phyloP scores from a whole-genome alignment of 441 rosid genomes.

The Aquilaria agallochum region DNA sequence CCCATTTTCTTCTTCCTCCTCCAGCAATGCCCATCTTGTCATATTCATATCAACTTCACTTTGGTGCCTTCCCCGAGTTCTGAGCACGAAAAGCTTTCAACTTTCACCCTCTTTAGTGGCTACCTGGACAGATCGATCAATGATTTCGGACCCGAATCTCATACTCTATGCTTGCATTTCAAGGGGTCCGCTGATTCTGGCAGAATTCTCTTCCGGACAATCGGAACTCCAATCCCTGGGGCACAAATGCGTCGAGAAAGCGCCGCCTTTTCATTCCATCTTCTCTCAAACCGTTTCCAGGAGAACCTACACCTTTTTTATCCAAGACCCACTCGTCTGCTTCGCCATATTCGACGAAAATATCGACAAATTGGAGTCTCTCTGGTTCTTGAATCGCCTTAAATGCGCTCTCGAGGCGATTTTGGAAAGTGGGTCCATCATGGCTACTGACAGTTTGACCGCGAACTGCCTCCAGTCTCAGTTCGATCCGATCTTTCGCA shows the following conservation, averaged over 20 bases:
- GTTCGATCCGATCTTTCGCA: slow-evolving; percentile 47
- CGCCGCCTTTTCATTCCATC: slow-evolving; percentile 70
- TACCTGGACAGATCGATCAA: slow-evolving; percentile 14
- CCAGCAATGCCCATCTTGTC: background rate
- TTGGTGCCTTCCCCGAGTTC: slow-evolving; percentile 1
- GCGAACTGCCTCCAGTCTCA: slow-evolving; percentile 45
- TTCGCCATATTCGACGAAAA: slow-evolving; percentile 48
- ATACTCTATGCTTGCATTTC: slow-evolving; percentile 72
- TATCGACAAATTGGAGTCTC: slow-evolving; percentile 43
- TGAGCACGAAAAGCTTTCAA: slow-evolving; percentile 1
- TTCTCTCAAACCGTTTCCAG: slow-evolving; percentile 63
- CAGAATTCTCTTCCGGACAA: slow-evolving; percentile 49
- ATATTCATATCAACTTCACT: slow-evolving; percentile 5
- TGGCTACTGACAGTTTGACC: slow-evolving; percentile 25
- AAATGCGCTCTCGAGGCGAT: slow-evolving; percentile 45
- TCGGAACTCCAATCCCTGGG: slow-evolving; percentile 54
- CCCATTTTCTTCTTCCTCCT: no score
- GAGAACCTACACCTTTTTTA: slow-evolving; percentile 60
- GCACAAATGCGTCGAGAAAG: slow-evolving; percentile 46
- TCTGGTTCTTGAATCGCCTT: slow-evolving; percentile 53
- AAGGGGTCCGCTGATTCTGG: slow-evolving; percentile 52
- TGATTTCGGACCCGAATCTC: slow-evolving; percentile 58
- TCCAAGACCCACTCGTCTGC: slow-evolving; percentile 51
- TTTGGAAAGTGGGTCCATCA: slow-evolving; percentile 24
- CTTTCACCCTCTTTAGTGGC: background rate